Base-by-base conservation (phyloP, 805 yeast species). In the Hemisphaericaspora nanyangensis region DNA sequence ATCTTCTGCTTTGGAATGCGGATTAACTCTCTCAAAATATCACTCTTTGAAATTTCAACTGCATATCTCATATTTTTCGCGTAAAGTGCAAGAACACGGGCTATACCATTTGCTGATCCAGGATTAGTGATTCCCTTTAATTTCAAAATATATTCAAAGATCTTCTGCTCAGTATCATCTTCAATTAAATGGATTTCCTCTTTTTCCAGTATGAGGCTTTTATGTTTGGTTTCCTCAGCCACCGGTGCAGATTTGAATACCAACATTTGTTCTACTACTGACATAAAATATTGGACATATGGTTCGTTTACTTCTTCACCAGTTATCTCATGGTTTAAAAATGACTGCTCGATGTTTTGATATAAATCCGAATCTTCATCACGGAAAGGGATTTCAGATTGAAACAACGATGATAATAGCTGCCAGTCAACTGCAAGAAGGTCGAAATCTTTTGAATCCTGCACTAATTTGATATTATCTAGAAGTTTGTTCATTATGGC, bases 241-340 rank as follows among this genome's bases (percentile, higher is more conserved):
- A 49, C 50, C 0, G 88, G 87, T 4, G 78, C 60, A 25, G 68
- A 70, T 3, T 77, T 63, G 30, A 68, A 72, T 1, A 80, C 65
- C 31, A 85, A 50, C 3, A 80, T 58, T 26, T 73, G 75, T 39
- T 80, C 85, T 33, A 79, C 65, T 4, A 80, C 70, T 18, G 70
- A 57, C 26, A 87, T 54, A 0, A 79, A 77, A 40, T 74, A 68
- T 0, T 82, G 74, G 49, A 79, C 77, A 82, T 86, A 86, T 12
- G 69, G 65, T 19, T 65, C 52, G 43, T 74, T 70, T 2, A 43
- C 40, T 13, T 35, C 7, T 30, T 22, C 8, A 34, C 42, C 16
- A 13, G 24, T 28, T 34, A 34, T 55, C 8, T 78, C 43, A 2
- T 63, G 61, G 1, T 51, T 56, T 10, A 61, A 51, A 22, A 79